Evolutionary conservation across 495 filamentous ascomycete genomes (phyloP), one percentile per base, ranked within the genome.

Genomic region (Podospora anserina): DNA sequence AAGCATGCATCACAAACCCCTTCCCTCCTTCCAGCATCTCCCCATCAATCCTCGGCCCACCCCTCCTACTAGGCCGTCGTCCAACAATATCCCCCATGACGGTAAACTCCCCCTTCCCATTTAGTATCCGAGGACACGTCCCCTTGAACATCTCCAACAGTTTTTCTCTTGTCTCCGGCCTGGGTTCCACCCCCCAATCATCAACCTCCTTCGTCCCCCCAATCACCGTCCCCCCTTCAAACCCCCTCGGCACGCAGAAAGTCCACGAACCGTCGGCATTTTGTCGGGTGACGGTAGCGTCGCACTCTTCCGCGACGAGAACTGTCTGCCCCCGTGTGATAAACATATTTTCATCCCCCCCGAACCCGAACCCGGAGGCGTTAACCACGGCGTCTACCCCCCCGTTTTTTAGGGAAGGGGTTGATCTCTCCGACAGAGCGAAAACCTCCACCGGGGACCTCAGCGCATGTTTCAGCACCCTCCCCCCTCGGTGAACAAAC

Each of bases 161-260:
- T 18, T 66, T 70, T 66, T 81, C 78, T 44, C 86, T 75, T 7
- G 81, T 83, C 66, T 84, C 83, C 11, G 65, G 65, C 0, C 76
- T 81, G 3, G 86, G 83, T 57, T 80, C 77, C 1, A 80, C 78
- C 66, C 84, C 80, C 85, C 85, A 89, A 67, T 88, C 78, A 61
- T 84, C 76, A 1, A 83, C 81, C 69, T 89, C 83, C 68, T 88
- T 89, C 5, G 88, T 89, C 0, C 88, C 88, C 16, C 88, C 88
- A 59, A 90, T 85, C 27, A 89, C 78, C 0, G 87, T 89, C 0
- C 87, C 88, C 1, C 87, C 87, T 5, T 83, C 80, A 23, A 87
- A 83, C 2, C 83, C 83, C 1, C 88, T 83, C 3, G 88, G 86
- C 2, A 90, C 84, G 63, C 78, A 85, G 73, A 89, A 89, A 19